Evolutionary conservation across 2,329 filamentous ascomycete genomes (phyloP).

Genomic region (Stachybotrys chlorohalonatus): DNA sequence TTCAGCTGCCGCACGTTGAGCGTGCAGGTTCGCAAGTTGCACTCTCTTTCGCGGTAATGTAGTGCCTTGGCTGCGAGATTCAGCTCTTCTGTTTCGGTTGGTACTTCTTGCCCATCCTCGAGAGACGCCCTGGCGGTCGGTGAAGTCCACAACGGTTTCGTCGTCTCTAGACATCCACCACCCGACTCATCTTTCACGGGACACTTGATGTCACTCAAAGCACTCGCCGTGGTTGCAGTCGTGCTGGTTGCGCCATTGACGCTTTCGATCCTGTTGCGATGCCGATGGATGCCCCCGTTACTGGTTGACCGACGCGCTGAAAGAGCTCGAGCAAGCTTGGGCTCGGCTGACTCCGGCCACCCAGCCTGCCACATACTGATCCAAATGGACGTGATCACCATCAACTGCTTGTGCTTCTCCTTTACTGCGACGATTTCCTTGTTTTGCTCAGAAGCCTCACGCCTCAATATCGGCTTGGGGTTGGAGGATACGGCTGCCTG

Average conservation of each 20-base stretch:
- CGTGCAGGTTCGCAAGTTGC: background rate
- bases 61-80: too few relatives aligned
- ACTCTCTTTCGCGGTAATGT: background rate
- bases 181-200: background rate
- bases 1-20: conserved; percentile 3
- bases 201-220: background rate
- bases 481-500: too few relatives aligned
- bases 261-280: conserved; percentile 9
- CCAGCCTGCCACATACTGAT: conserved; percentile 25
- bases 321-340: conserved; percentile 15
- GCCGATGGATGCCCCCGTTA: conserved; percentile 1
- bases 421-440: conserved; percentile 19
- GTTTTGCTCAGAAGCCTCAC: background rate
- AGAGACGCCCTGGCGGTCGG: background rate
- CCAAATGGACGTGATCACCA: conserved; percentile 29
- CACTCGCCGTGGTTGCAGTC: too few relatives aligned
- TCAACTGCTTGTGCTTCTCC: conserved; percentile 23
- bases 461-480: too few relatives aligned
- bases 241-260: conserved; percentile 1
- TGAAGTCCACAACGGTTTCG: background rate
- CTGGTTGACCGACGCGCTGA: conserved; percentile 14
- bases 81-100: background rate
- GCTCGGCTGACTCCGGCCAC: conserved; percentile 22
- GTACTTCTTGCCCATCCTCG: background rate
- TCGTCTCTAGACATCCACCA: background rate